These are phyloP conservation scores for Exophiala sideris DNA, from an alignment of 2,329 filamentous ascomycete genomes.

Conservation along the genomic window DNA sequence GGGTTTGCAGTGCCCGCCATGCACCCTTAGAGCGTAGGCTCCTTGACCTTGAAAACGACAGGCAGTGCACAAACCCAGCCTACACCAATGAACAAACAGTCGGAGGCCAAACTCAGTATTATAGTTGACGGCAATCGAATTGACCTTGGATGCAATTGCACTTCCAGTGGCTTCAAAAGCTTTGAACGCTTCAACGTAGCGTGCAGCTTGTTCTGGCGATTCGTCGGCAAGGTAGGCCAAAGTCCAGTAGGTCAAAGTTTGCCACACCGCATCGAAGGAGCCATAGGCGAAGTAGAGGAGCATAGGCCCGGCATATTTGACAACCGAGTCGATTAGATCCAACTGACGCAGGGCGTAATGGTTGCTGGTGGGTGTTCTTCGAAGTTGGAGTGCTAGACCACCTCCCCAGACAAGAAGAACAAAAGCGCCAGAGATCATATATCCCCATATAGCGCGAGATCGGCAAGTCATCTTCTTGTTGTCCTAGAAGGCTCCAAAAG, in stretches of 20 bases:
- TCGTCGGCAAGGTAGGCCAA: slow-evolving; percentile 48
- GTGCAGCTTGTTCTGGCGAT: slow-evolving; percentile 40
- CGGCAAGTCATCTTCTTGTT: too few relatives aligned
- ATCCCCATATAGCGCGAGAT: too few relatives aligned
- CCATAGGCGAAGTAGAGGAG: slow-evolving; percentile 71
- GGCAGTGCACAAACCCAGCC: too few relatives aligned
- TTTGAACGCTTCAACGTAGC: slow-evolving; percentile 49
- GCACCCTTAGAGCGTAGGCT: too few relatives aligned
- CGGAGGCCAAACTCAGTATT: too few relatives aligned
- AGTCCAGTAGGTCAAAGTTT: slow-evolving; percentile 61
- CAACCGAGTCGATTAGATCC: too few relatives aligned
- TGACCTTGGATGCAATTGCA: slow-evolving; percentile 50
- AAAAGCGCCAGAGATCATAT: slow-evolving; percentile 20
- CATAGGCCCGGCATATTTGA: slow-evolving; percentile 51
- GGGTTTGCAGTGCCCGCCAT: too few relatives aligned
- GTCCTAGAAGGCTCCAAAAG: too few relatives aligned
- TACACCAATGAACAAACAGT: too few relatives aligned
- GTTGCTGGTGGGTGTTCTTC: too few relatives aligned
- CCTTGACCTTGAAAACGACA: too few relatives aligned
- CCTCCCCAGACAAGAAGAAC: slow-evolving; percentile 55
- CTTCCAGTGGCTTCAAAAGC: slow-evolving; percentile 79
- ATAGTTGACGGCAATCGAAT: not conserved
- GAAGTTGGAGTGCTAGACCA: slow-evolving; percentile 61
- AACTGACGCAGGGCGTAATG: too few relatives aligned
- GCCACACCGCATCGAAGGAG: slow-evolving; percentile 65